These are phyloP conservation scores for Spergularia marina DNA, from an alignment of 148 eudicot genomes.

Conservation along the genomic window DNA sequence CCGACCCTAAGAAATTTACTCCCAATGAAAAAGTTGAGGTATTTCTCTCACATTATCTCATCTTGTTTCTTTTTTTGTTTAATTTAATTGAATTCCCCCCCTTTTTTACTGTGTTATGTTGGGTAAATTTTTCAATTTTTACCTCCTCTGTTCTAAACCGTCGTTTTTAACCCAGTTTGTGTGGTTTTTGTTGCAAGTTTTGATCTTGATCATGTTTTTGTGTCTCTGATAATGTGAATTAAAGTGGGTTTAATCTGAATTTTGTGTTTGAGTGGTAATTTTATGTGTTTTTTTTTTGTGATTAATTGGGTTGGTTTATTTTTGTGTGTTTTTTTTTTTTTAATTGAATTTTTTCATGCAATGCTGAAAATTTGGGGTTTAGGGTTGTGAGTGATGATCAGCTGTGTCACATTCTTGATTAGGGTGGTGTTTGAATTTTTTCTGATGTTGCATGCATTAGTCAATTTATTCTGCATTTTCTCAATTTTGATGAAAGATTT, in stretches of 20 bases:
- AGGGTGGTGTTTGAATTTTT: neutral
- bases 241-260: constrained; percentile 2
- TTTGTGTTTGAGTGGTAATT: neutral
- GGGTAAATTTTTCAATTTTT: neutral
- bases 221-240: neutral
- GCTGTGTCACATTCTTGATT: constrained; percentile 17
- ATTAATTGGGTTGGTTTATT: neutral
- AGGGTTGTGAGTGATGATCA: constrained; percentile 16
- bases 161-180: constrained; percentile 11
- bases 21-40: constrained; percentile 38
- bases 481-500: neutral
- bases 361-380: constrained; percentile 26
- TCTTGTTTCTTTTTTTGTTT: neutral
- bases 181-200: neutral
- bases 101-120: neutral
- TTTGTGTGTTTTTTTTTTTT: constrained; percentile 5
- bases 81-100: neutral
- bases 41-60: neutral
- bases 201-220: neutral
- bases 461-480: constrained; percentile 5
- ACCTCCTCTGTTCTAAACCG: neutral
- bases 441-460: constrained; percentile 29
- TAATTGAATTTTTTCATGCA: constrained; percentile 18
- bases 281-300: neutral
- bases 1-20: constrained; percentile 4